A percentile compares a stretch with the other conserved stretches of the same genome.
phyloP scores from a whole-genome alignment of 768 basidiomycete genomes.

The Leccinellum rugosiceps region DNA sequence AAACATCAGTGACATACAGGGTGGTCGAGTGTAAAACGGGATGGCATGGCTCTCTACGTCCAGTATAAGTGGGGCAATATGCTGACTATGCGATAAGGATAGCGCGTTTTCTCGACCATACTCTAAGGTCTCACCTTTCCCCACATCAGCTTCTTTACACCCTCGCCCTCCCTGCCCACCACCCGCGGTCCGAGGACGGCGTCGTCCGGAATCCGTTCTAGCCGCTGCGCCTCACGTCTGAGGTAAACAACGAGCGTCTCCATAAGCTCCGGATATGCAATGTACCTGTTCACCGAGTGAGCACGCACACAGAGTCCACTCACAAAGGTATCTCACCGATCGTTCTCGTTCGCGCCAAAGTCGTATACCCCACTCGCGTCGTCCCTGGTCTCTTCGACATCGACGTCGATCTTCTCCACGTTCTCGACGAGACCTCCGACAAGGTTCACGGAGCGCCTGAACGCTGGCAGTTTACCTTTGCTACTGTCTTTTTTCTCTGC shows the following conservation, averaged over 20 bases:
- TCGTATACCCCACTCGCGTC: conserved; percentile 74
- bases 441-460: conserved; percentile 67
- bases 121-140: conserved; percentile 19
- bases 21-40: neutral
- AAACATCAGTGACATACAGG: neutral
- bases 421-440: conserved; percentile 63
- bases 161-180: conserved; percentile 33
- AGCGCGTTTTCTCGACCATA: neutral
- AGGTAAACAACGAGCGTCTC: conserved; percentile 65
- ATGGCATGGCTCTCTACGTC: neutral
- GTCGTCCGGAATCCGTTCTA: conserved; percentile 55
- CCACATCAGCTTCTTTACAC: conserved; percentile 31
- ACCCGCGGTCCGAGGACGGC: conserved; percentile 30
- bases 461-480: conserved; percentile 21
- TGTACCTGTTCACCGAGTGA: conserved; percentile 50
- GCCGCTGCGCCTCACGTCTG: conserved; percentile 64
- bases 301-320: neutral
- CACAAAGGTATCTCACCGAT: conserved; percentile 20
- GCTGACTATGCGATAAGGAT: conserved; percentile 1
- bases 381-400: conserved; percentile 57
- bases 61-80: neutral
- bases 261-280: conserved; percentile 75
- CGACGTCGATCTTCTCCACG: conserved; percentile 54
- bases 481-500: neutral
- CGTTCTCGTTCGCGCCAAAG: conserved; percentile 51